These are phyloP conservation scores for Paramecium sexaurelia DNA, from an alignment of 73 alveolate genomes.

Conservation along the genomic window DNA sequence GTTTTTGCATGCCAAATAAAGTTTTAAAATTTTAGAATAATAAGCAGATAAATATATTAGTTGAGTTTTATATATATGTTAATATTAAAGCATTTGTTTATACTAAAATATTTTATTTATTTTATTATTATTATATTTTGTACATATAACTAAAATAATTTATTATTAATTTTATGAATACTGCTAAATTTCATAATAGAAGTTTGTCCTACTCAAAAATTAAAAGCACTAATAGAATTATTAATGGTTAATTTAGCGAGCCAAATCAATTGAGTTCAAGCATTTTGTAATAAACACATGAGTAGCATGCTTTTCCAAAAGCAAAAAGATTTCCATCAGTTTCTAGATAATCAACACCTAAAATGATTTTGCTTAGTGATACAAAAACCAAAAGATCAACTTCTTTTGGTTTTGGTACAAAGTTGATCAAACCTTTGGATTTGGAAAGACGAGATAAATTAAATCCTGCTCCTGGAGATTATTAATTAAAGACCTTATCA, in stretches of 20 bases:
- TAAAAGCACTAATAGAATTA: neutral
- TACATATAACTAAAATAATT: neutral
- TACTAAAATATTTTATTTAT: neutral
- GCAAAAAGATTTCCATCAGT: neutral
- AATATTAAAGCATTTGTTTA: neutral
- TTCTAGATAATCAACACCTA: neutral
- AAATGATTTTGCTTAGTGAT: neutral
- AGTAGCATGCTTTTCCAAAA: constrained; percentile 22
- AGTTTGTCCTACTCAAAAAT: neutral
- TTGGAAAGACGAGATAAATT: constrained; percentile 22
- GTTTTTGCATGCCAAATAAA: constrained; percentile 97
- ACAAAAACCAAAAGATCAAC: constrained; percentile 6
- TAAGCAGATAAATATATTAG: constrained; percentile 96
- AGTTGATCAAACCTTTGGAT: neutral
- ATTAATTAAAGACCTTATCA: neutral
- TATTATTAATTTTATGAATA: neutral
- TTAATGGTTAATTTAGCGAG: constrained; percentile 17
- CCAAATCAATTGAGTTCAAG: constrained; percentile 11
- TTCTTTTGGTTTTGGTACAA: constrained; percentile 50
- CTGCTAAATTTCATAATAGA: neutral
- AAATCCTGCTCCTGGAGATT: constrained; percentile 48
- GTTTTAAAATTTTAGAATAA: constrained; percentile 95
- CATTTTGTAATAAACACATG: neutral
- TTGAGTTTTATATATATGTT: constrained; percentile 70
- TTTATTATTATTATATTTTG: too few relatives aligned